These are phyloP conservation scores for Colletotrichum lentis DNA, from an alignment of 2,329 filamentous ascomycete species.

Conservation along the genomic window DNA sequence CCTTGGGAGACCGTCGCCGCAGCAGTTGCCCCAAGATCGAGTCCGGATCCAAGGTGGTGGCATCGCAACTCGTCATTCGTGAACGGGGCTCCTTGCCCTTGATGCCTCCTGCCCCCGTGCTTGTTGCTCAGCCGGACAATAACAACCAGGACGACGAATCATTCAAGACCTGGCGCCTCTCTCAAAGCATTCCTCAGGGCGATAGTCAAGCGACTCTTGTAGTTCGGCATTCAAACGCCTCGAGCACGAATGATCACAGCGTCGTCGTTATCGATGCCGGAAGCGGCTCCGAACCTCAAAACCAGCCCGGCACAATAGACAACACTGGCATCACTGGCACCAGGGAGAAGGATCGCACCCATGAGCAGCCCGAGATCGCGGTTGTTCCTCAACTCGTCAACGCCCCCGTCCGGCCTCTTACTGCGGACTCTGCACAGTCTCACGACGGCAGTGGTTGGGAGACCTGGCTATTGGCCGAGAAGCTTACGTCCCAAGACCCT, in stretches of 20 bases:
- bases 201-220: slow-evolving; percentile 10
- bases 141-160: slow-evolving; percentile 35
- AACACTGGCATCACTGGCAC: background rate
- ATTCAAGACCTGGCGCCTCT: slow-evolving; percentile 39
- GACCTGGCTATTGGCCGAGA: slow-evolving; percentile 33
- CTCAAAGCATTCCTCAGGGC: slow-evolving; percentile 22
- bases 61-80: slow-evolving; percentile 27
- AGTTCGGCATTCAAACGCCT: background rate
- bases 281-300: background rate
- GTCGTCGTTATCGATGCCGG: background rate
- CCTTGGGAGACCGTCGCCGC: slow-evolving; percentile 21
- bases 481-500: slow-evolving; percentile 14
- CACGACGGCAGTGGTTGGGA: slow-evolving; percentile 21
- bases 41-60: slow-evolving; percentile 10
- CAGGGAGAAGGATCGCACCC: background rate
- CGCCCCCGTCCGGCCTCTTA: background rate
- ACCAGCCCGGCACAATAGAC: background rate
- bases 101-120: slow-evolving; percentile 28
- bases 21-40: slow-evolving; percentile 20
- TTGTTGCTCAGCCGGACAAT: slow-evolving; percentile 12
- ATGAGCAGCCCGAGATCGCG: background rate
- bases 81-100: slow-evolving; percentile 36
- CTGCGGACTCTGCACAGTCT: slow-evolving; percentile 24
- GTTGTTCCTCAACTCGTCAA: background rate
- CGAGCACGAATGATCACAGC: background rate